Conservation (phyloP, 2,329 filamentous ascomycete species). For the Colletotrichum sp. region DNA sequence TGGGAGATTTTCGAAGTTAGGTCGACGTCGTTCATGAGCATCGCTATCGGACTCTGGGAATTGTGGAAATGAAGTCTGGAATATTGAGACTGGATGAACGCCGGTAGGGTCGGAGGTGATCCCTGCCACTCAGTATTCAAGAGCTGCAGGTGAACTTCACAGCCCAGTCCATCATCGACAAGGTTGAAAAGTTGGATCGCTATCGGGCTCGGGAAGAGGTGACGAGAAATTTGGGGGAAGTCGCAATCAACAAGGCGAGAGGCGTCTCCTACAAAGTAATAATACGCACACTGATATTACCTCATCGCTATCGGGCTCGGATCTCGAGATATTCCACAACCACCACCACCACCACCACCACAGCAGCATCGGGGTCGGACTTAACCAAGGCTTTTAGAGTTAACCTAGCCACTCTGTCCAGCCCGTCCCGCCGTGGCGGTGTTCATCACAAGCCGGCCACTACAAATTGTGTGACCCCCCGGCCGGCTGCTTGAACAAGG, state of each 20-base stretch:
- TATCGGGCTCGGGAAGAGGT: not conserved
- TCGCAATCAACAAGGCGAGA: not conserved
- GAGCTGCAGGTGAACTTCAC: not conserved
- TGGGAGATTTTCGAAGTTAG: not conserved
- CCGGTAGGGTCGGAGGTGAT: not conserved
- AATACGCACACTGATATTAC: not conserved
- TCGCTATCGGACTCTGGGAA: rapidly evolving
- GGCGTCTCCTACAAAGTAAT: not conserved
- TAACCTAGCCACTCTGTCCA: not conserved
- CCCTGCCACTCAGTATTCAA: not conserved
- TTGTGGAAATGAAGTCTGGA: not conserved
- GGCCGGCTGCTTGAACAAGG: not conserved
- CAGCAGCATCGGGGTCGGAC: not conserved
- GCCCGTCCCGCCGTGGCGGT: not conserved
- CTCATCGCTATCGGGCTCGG: not conserved
- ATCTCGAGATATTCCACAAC: not conserved
- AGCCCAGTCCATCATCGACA: rapidly evolving
- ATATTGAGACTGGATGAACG: not conserved
- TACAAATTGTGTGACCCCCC: not conserved
- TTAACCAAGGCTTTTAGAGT: not conserved
- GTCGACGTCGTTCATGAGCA: not conserved
- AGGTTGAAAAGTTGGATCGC: not conserved
- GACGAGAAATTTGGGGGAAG: too few relatives aligned
- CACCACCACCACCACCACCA: too few relatives aligned
- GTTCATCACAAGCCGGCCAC: not conserved